Base-by-base conservation (phyloP, 1,284 basidiomycete genomes). In the Leccinum cinnamomeum region DNA sequence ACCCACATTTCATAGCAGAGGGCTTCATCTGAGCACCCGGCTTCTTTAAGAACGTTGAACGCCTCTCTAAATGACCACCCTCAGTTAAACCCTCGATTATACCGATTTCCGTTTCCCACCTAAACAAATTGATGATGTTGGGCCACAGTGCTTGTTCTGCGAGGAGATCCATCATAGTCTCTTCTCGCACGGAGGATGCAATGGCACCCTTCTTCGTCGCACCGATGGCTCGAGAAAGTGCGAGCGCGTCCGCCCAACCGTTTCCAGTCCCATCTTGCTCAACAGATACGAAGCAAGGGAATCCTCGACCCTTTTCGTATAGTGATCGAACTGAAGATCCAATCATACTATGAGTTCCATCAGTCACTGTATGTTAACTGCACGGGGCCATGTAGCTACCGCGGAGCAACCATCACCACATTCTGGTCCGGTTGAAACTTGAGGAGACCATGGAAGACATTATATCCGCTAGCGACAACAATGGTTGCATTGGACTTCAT, bases 121-220 rank as follows among this genome's bases (percentile, higher is more conserved):
- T 79, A 75, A 87, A 88, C 14, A 86, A 75, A 79, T 82, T 80
- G 61, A 88, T 87, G 67, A 87, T 87, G 64, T 87, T 85, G 0
- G 85, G 86, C 85, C 86, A 88, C 55, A 88, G 76, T 12, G 82
- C 86, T 72, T 88, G 86, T 70, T 88, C 86, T 65, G 86, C 85
- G 65, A 87, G 82, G 20, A 86, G 77, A 67, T 88, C 86, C 84
- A 87, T 88, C 0, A 80, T 81, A 14, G 86, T 88, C 71, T 88
- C 86, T 72, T 88, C 86, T n/a, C 80, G 73, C 28, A 80, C 86
- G 41, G 85, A 86, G 2, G 84, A 87, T 30, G 83, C 81, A 63
- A 87, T 88, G 3, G 86, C 86, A n/a, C 86, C 86, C 12, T 84
- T 81, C 70, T 83, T 85, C 5, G 86, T 88, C 1, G 86, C 86